Evolutionary conservation across 164 flowering plant genomes (phyloP), one percentile per base, ranked within the genome.

Genomic region (Vitis cinerea): DNA sequence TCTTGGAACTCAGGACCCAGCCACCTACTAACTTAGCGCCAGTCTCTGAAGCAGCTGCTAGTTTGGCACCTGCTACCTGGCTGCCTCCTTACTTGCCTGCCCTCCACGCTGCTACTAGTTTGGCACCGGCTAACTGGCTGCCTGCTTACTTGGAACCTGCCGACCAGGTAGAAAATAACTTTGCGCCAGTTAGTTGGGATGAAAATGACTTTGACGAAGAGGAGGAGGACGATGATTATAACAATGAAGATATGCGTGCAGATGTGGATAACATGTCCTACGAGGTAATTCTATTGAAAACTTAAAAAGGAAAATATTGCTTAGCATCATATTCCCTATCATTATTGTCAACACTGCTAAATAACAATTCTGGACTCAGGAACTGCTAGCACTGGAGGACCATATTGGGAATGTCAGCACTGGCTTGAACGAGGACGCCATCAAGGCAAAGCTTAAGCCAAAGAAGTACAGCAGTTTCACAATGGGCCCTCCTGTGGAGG

Each of bases 381-480:
- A 64, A 4, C 14, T 64, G 44, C 15, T 64, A 30, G 55, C 30
- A 15, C 31, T 64, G 3, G 67, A 64, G 27, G 67, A 64, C 16
- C 37, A 50, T 3, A 64, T 64, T 23, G 57, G 67, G 27, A 23
- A 12, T 17, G 67, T 51, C 11, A 13, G 31, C 29, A 50, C 19
- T 11, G 57, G 67, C 15, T 52, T 64, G 12, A 27, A 8, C 8
- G 56, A 50, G 14, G 67, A 64, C 27, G 2, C 3, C 8, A 64
- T 51, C 13, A 2, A 2, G 17, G 57, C 9, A 13, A 30, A 51
- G 23, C 56, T 50, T 8, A 50, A 23, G 37, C 37, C 10, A 3
- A 31, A 2, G 29, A 50, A 16, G 12, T 50, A 64, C 9, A 27
- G 29, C 3, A 49, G 17, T 16, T 11, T 64, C 8, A 50, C 6